phyloP scores from a whole-genome alignment of 768 basidiomycete species.

The Cytidiella melzeri region DNA sequence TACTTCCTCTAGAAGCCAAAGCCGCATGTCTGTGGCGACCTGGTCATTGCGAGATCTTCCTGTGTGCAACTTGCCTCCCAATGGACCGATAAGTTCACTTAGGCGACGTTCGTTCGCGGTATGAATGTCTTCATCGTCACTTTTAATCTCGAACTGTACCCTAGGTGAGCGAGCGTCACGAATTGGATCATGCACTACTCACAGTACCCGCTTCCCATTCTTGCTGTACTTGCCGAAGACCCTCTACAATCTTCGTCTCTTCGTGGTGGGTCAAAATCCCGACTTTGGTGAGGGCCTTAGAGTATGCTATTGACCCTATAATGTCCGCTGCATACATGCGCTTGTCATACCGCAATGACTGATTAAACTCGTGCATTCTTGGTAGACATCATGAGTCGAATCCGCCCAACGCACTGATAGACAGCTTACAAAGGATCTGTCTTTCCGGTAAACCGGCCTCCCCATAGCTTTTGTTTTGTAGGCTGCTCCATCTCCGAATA shows the following conservation, averaged over 20 bases:
- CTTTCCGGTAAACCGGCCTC: conserved; percentile 68
- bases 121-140: conserved; percentile 98
- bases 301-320: conserved; percentile 91
- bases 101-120: conserved; percentile 96
- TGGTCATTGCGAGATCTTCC: conserved; percentile 98
- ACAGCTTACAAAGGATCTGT: conserved; percentile 76
- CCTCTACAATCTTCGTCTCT: conserved; percentile 62
- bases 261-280: conserved; percentile 81
- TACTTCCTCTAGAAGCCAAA: conserved; percentile 88
- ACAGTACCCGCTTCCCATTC: conserved; percentile 69
- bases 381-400: not conserved
- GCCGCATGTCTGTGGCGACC: conserved; percentile 95
- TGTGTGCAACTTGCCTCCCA: conserved; percentile 95
- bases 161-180: too few species aligned
- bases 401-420: not conserved
- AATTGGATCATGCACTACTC: too few species aligned
- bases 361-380: conserved; percentile 97
- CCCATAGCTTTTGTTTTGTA: conserved; percentile 28
- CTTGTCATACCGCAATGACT: conserved; percentile 91
- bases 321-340: conserved; percentile 93
- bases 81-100: conserved; percentile 86
- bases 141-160: conserved; percentile 66
- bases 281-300: conserved; percentile 75
- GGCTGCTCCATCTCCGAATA: conserved; percentile 15
- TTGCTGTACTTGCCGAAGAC: conserved; percentile 65